Conservation (phyloP, 164 flowering plant genomes). For the Magnolia kwangsiensis region DNA sequence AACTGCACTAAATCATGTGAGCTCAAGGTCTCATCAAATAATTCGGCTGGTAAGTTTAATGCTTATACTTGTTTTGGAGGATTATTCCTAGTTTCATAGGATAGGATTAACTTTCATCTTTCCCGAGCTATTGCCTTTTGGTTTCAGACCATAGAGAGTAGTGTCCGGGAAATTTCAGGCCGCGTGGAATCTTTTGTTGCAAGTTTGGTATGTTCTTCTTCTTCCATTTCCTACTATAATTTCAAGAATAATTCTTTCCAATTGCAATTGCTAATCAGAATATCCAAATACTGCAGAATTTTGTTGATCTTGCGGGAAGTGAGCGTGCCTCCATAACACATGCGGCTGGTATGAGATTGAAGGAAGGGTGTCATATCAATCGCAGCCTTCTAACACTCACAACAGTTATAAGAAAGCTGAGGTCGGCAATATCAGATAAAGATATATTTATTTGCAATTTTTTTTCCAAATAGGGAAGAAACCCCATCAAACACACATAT, state of each 20-base stretch:
- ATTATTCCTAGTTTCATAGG: background rate
- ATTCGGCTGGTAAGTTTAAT: constrained; percentile 76
- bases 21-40: constrained; percentile 98
- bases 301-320: constrained; percentile 98
- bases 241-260: too few relatives aligned
- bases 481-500: background rate
- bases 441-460: background rate
- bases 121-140: background rate
- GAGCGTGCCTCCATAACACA: constrained; percentile 91
- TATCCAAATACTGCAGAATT: constrained; percentile 56
- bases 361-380: constrained; percentile 98
- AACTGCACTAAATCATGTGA: constrained; percentile 89
- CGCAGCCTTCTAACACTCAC: constrained; percentile 97
- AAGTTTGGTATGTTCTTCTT: constrained; percentile 59
- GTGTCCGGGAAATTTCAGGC: constrained; percentile 79
- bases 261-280: background rate
- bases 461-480: too few relatives aligned
- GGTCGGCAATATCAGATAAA: constrained; percentile 38
- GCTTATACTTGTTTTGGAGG: background rate
- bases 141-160: constrained; percentile 84
- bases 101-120: background rate
- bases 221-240: background rate
- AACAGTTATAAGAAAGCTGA: constrained; percentile 95
- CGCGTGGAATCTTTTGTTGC: constrained; percentile 89
- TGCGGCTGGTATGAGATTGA: constrained; percentile 91